Evolutionary conservation across 352 stramenopile genomes (phyloP).

Genomic region (Phytophthora pseudosyringae): DNA sequence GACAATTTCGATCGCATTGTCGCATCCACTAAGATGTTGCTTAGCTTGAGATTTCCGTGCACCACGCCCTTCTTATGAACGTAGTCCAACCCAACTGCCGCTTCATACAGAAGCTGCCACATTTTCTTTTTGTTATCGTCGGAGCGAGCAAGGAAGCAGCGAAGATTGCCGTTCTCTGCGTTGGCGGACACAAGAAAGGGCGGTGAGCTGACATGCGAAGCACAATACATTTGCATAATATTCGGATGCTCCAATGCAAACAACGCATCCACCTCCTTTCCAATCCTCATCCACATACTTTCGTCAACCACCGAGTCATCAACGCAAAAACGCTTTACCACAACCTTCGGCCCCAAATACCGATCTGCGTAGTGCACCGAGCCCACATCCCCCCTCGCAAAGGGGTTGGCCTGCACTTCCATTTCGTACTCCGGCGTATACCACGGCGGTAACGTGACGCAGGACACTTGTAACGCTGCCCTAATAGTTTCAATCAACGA

Average conservation of each 20-base stretch:
- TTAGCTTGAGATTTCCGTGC: slow-evolving; percentile 37
- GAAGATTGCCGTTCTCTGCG: neutral
- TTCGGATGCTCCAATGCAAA: slow-evolving; percentile 10
- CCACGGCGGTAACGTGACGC: slow-evolving; percentile 1
- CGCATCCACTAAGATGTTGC: slow-evolving; percentile 31
- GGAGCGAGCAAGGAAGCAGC: slow-evolving; percentile 4
- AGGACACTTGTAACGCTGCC: neutral
- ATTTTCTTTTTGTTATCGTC: neutral
- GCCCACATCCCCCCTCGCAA: neutral
- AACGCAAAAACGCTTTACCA: neutral
- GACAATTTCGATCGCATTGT: slow-evolving; percentile 30
- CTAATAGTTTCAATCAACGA: slow-evolving; percentile 1
- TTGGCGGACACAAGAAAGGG: slow-evolving; percentile 15
- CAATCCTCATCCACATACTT: neutral
- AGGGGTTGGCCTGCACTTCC: slow-evolving; percentile 1
- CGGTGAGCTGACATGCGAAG: slow-evolving; percentile 3
- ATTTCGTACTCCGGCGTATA: slow-evolving; percentile 1
- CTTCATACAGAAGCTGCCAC: slow-evolving; percentile 12
- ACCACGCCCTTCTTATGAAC: slow-evolving; percentile 29
- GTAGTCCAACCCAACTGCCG: slow-evolving; percentile 30
- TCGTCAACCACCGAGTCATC: slow-evolving; percentile 2
- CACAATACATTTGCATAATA: slow-evolving; percentile 12
- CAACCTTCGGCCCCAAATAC: neutral
- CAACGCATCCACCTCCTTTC: slow-evolving; percentile 12
- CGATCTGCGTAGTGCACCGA: neutral